phyloP scores from a whole-genome alignment of 805 yeast genomes.

The Candida schatavii region DNA sequence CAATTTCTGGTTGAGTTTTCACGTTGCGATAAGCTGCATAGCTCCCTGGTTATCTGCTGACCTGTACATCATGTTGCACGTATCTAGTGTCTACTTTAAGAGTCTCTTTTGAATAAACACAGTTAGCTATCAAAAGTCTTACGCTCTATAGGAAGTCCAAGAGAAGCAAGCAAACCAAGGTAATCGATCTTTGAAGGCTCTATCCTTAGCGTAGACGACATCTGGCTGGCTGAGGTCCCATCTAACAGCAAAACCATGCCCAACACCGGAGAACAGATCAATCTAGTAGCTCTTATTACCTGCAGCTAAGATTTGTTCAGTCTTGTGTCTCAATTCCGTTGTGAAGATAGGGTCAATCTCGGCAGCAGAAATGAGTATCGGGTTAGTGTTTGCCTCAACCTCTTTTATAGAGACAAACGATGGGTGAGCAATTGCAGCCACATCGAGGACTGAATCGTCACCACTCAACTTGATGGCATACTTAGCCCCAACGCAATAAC shows the following conservation, averaged over 20 bases:
- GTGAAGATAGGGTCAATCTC: constrained; percentile 61
- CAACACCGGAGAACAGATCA: constrained; percentile 55
- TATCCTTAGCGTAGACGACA: constrained; percentile 62
- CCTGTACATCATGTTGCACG: too few species aligned
- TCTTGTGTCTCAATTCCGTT: constrained; percentile 52
- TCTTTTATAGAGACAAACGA: constrained; percentile 63
- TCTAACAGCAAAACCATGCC: constrained; percentile 75
- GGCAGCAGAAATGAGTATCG: constrained; percentile 69
- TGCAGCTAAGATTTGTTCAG: constrained; percentile 53
- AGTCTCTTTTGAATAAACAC: too few species aligned
- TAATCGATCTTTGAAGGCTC: constrained; percentile 49
- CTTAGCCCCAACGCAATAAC: constrained; percentile 24
- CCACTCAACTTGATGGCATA: constrained; percentile 27
- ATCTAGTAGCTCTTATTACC: constrained; percentile 54
- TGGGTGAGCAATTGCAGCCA: constrained; percentile 79
- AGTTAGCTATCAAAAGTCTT: too few species aligned
- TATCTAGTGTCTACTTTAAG: too few species aligned
- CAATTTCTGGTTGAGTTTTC: too few species aligned
- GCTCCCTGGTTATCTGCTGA: too few species aligned
- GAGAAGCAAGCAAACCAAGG: constrained; percentile 17
- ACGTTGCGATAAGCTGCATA: too few species aligned
- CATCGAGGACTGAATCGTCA: constrained; percentile 42
- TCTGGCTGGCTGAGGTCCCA: constrained; percentile 59
- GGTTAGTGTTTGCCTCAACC: constrained; percentile 52
- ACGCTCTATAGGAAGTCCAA: too few species aligned